A percentile compares a stretch with the other conserved stretches of the same genome.
Evolutionary conservation across 768 basidiomycete species (phyloP).

Genomic region (Lactarius akahatsu): DNA sequence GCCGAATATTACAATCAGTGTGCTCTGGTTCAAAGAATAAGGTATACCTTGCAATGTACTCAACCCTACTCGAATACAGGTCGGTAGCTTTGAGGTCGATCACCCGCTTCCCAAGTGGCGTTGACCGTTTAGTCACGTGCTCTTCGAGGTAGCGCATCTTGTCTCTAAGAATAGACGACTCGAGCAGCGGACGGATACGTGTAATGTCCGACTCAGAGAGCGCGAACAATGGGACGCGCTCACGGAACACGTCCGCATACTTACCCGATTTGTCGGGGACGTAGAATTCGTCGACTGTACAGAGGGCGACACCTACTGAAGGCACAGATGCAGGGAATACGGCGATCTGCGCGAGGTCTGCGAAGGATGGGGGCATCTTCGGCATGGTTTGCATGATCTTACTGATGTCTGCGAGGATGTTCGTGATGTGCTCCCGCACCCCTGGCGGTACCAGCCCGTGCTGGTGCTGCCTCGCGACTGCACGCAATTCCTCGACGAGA

Average conservation of each 20-base stretch:
- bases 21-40: neutral
- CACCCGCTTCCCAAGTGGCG: slow-evolving; percentile 16
- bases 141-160: slow-evolving; percentile 19
- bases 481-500: slow-evolving; percentile 28
- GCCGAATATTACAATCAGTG: neutral
- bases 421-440: slow-evolving; percentile 7
- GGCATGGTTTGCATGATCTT: neutral
- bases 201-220: slow-evolving; percentile 13
- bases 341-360: slow-evolving; percentile 9
- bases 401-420: slow-evolving; percentile 30
- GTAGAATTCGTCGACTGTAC: slow-evolving; percentile 28
- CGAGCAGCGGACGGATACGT: slow-evolving; percentile 22
- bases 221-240: slow-evolving; percentile 21
- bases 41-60: slow-evolving; percentile 22
- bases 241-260: slow-evolving; percentile 23
- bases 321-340: slow-evolving; percentile 25
- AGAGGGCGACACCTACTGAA: slow-evolving; percentile 6
- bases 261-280: slow-evolving; percentile 29
- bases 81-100: slow-evolving; percentile 15
- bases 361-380: slow-evolving; percentile 8
- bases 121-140: slow-evolving; percentile 15
- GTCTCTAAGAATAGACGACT: slow-evolving; percentile 21
- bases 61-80: slow-evolving; percentile 22
- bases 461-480: slow-evolving; percentile 11
- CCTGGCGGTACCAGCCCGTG: slow-evolving; percentile 4